Evolutionary conservation across 257 asterid genomes (phyloP).

Genomic region (Nyctanthes arbortristis): DNA sequence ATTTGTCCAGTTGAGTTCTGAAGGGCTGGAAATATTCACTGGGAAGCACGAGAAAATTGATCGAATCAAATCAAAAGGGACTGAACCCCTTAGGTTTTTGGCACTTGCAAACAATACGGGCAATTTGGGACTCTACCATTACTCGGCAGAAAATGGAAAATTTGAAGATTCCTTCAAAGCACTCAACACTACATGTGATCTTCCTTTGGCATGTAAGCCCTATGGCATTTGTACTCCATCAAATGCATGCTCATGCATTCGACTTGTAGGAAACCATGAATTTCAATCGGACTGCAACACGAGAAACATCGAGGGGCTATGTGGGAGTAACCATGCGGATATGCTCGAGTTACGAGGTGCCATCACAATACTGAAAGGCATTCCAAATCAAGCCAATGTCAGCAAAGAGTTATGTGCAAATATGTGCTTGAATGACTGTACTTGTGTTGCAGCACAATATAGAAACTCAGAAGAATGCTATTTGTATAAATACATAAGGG

Average conservation of each 20-base stretch:
- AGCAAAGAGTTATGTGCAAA: conserved; percentile 51
- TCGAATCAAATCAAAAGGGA: conserved; percentile 33
- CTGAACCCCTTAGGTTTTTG: conserved; percentile 55
- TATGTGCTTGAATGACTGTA: conserved; percentile 58
- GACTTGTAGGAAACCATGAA: conserved; percentile 30
- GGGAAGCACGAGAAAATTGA: conserved; percentile 43
- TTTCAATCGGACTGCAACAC: conserved; percentile 34
- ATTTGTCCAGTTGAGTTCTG: conserved; percentile 55
- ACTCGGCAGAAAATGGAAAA: conserved; percentile 40
- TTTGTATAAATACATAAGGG: conserved; percentile 55
- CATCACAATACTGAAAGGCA: conserved; percentile 57
- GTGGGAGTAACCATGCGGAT: conserved; percentile 42
- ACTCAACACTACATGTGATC: conserved; percentile 59
- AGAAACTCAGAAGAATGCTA: conserved; percentile 35
- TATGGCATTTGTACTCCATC: conserved; percentile 66
- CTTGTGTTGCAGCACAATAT: conserved; percentile 64
- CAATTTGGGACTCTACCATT: conserved; percentile 59
- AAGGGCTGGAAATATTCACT: conserved; percentile 59
- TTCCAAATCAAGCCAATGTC: conserved; percentile 21
- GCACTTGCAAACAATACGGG: conserved; percentile 60
- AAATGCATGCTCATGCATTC: conserved; percentile 66
- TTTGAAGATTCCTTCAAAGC: conserved; percentile 70
- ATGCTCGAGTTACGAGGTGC: conserved; percentile 71
- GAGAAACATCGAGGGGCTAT: conserved; percentile 35
- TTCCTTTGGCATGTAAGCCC: conserved; percentile 68